A percentile compares a stretch with the other conserved stretches of the same genome.
Evolutionary conservation across 306 rosid species (phyloP).

Genomic region (Phaseolus lunatus): DNA sequence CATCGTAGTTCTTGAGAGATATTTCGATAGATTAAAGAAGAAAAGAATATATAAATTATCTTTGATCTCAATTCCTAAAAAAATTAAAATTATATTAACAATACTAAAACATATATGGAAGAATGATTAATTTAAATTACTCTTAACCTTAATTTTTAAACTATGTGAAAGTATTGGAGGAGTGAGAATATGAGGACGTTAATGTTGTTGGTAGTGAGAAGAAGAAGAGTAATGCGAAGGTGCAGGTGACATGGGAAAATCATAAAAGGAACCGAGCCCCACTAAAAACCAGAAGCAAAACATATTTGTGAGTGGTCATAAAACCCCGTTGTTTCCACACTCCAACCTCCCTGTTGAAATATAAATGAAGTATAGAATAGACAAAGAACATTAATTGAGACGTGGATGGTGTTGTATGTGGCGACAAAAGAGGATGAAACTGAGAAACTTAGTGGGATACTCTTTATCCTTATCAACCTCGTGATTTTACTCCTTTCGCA

Average conservation of each 20-base stretch:
- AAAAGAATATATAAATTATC: too few species aligned
- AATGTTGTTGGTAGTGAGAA: constrained; percentile 22
- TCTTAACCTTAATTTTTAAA: too few species aligned
- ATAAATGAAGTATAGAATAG: constrained; percentile 42
- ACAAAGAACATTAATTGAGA: constrained; percentile 24
- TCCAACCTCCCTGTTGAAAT: neutral
- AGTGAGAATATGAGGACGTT: too few species aligned
- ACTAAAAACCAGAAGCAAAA: neutral
- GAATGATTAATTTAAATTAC: too few species aligned
- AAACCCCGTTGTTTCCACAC: constrained; percentile 36
- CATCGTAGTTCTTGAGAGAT: too few species aligned
- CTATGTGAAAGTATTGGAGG: too few species aligned
- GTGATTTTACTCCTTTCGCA: constrained; percentile 54
- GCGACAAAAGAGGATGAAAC: constrained; percentile 48
- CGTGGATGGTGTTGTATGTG: constrained; percentile 42
- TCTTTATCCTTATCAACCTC: constrained; percentile 45
- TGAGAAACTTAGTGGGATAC: constrained; percentile 47
- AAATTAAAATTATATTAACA: too few species aligned
- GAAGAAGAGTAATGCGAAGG: neutral
- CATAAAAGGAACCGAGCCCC: constrained; percentile 2
- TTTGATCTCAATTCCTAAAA: too few species aligned
- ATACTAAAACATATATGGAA: too few species aligned
- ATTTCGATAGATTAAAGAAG: too few species aligned
- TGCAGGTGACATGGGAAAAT: constrained; percentile 31
- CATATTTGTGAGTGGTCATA: neutral